These are phyloP conservation scores for Penicillium coffeae DNA, from an alignment of 495 filamentous ascomycete species.

Conservation along the genomic window DNA sequence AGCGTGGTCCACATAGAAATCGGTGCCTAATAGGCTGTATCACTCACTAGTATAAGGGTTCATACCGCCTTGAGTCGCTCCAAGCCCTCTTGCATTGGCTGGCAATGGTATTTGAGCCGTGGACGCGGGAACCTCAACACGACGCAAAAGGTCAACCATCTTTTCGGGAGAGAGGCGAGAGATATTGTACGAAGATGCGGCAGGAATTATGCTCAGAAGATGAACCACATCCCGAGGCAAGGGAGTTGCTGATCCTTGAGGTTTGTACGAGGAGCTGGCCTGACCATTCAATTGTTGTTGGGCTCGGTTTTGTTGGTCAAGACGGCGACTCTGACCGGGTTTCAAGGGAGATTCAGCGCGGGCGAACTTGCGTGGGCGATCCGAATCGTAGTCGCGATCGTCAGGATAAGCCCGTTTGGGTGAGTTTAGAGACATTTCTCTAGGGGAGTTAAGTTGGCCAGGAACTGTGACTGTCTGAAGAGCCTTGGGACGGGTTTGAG, in stretches of 20 bases:
- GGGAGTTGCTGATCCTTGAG: slow-evolving; percentile 43
- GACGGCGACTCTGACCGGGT: slow-evolving; percentile 71
- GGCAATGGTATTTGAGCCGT: slow-evolving; percentile 43
- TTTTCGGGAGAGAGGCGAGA: slow-evolving; percentile 63
- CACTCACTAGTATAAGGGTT: slow-evolving; percentile 36
- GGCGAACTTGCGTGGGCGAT: slow-evolving; percentile 72
- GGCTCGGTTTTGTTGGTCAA: slow-evolving; percentile 70
- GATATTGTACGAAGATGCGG: slow-evolving; percentile 65
- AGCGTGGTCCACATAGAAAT: neutral
- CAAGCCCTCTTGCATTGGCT: slow-evolving; percentile 29
- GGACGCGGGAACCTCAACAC: slow-evolving; percentile 59
- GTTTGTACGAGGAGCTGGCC: slow-evolving; percentile 35
- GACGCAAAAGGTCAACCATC: slow-evolving; percentile 69
- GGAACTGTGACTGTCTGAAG: slow-evolving; percentile 24
- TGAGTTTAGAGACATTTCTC: slow-evolving; percentile 56
- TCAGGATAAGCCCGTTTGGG: slow-evolving; percentile 68
- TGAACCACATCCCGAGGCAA: slow-evolving; percentile 79
- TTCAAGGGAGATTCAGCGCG: slow-evolving; percentile 86
- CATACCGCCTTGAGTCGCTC: slow-evolving; percentile 14
- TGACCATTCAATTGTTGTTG: slow-evolving; percentile 33
- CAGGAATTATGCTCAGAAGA: slow-evolving; percentile 77
- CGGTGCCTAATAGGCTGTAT: neutral
- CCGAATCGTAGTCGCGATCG: slow-evolving; percentile 68
- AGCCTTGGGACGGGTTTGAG: slow-evolving; percentile 66
- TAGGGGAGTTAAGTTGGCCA: slow-evolving; percentile 37